Percentiles rank a stretch among this genome's conserved stretches.
Conservation (phyloP, 176 grass and related monocot species). For the Thinopyrum elongatum region DNA sequence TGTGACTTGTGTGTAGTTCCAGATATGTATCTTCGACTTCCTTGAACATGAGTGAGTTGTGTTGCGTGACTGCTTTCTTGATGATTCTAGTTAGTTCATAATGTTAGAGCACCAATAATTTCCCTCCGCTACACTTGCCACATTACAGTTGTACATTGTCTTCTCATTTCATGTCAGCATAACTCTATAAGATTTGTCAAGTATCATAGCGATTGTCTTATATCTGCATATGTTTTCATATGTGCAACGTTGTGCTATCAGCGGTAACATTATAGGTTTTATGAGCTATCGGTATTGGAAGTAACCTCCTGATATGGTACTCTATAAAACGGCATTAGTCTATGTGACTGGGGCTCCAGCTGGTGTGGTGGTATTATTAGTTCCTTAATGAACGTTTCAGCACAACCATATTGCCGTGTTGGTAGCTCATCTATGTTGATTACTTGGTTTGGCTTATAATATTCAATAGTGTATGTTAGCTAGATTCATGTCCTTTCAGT, state of each 20-base stretch:
- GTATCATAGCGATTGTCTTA: neutral
- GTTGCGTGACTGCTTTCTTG: neutral
- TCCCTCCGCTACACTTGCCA: neutral
- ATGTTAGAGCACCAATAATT: neutral
- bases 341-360: neutral
- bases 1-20: no score
- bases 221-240: neutral
- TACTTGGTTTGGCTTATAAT: slow-evolving; percentile 4
- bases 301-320: neutral
- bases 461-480: neutral
- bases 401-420: neutral
- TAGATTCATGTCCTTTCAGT: slow-evolving; percentile 6
- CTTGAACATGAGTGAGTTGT: neutral
- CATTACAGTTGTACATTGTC: neutral
- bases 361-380: neutral
- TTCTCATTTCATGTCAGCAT: neutral
- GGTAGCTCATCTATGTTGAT: neutral
- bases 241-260: neutral
- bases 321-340: neutral
- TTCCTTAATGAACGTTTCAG: neutral
- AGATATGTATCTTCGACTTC: neutral
- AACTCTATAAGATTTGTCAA: neutral
- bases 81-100: neutral
- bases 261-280: neutral
- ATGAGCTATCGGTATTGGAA: neutral